A percentile compares a stretch with the other conserved stretches of the same genome.
Conservation (phyloP, 1,284 basidiomycete genomes). For the Uromyces viciae-fabae region DNA sequence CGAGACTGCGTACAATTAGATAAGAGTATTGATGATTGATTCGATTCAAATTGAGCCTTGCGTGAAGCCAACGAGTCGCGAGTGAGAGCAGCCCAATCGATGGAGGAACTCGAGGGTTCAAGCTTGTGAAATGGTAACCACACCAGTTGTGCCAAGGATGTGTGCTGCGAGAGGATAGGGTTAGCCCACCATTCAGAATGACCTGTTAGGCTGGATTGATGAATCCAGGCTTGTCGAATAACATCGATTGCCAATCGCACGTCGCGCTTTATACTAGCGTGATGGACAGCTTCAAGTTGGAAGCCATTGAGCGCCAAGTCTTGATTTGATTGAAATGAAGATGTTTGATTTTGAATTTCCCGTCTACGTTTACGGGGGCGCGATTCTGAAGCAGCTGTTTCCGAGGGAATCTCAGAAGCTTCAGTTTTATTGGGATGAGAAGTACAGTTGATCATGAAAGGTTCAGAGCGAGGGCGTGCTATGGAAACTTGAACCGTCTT, state of each 20-base stretch:
- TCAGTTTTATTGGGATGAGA: not conserved
- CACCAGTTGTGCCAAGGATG: not conserved
- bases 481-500: not conserved
- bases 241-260: conserved; percentile 12
- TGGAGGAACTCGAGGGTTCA: not conserved
- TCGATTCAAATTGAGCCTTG: not conserved
- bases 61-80: conserved; percentile 9
- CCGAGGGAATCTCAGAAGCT: not conserved
- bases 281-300: conserved; percentile 16
- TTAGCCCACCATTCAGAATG: conserved; percentile 43
- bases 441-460: conserved; percentile 9
- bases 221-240: conserved; percentile 22
- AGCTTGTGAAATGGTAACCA: not conserved
- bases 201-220: not conserved
- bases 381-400: not conserved
- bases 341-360: not conserved
- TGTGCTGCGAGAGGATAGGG: not conserved
- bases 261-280: conserved; percentile 15
- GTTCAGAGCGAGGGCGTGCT: conserved; percentile 23
- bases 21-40: not conserved
- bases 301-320: not conserved
- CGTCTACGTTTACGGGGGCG: not conserved
- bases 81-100: conserved; percentile 31
- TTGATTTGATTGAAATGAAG: not conserved
- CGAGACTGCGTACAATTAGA: conserved; percentile 19